phyloP scores from a whole-genome alignment of 1,139 yeast species.

The Geotrichum siamense region DNA sequence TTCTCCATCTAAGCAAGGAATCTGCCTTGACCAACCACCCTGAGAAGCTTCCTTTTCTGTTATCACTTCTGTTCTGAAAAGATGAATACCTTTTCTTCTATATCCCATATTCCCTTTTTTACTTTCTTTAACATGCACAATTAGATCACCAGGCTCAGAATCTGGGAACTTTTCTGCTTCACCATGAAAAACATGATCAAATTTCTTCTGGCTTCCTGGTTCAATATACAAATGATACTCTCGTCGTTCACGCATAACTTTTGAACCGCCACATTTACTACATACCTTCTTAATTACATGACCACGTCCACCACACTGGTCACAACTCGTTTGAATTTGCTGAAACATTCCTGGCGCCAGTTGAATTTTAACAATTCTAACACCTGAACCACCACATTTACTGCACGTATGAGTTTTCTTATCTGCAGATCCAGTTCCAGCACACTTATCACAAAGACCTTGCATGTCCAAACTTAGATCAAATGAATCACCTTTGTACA shows the following conservation, averaged over 20 bases:
- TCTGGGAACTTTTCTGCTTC: conserved; percentile 86
- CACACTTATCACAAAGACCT: conserved; percentile 67
- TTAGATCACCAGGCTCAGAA: conserved; percentile 70
- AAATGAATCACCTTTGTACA: conserved; percentile 58
- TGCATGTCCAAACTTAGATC: conserved; percentile 63
- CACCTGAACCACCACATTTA: conserved; percentile 70
- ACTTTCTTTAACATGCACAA: conserved; percentile 45
- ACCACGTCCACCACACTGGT: conserved; percentile 74
- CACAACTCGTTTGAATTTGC: conserved; percentile 73
- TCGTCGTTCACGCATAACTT: conserved; percentile 52
- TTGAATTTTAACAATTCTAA: conserved; percentile 59
- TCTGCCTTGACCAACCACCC: conserved; percentile 73
- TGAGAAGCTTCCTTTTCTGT: conserved; percentile 60
- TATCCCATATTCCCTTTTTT: conserved; percentile 56
- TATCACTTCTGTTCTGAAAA: conserved; percentile 76
- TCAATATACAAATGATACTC: conserved; percentile 54
- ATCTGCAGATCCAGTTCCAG: conserved; percentile 81
- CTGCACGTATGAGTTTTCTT: conserved; percentile 58
- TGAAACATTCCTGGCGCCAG: conserved; percentile 89
- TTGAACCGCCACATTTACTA: conserved; percentile 59
- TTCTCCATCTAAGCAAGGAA: conserved; percentile 59
- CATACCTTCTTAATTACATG: conserved; percentile 57
- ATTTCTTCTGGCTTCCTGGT: conserved; percentile 63
- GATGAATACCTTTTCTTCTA: conserved; percentile 64
- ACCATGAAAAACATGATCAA: conserved; percentile 54